Conservation (phyloP, 257 asterid genomes). For the Ilex asprella region DNA sequence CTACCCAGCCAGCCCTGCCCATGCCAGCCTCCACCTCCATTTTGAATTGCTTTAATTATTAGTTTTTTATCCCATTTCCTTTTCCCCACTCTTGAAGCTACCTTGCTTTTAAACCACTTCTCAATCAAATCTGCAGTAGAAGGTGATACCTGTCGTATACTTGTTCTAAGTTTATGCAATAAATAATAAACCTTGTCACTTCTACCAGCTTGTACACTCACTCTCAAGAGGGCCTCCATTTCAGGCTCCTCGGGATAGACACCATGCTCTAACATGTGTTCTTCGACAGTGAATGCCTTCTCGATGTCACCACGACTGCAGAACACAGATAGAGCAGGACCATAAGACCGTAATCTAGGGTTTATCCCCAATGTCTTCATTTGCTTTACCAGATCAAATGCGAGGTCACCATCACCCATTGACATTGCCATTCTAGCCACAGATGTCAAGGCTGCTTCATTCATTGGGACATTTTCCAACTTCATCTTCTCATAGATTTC, state of each 20-base stretch:
- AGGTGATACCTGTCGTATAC: conserved; percentile 60
- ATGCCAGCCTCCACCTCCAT: conserved; percentile 93
- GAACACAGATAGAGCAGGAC: conserved; percentile 71
- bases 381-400: conserved; percentile 58
- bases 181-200: conserved; percentile 63
- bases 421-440: conserved; percentile 87
- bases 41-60: conserved; percentile 38
- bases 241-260: conserved; percentile 78
- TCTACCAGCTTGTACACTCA: conserved; percentile 50
- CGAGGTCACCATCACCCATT: conserved; percentile 68
- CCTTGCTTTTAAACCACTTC: conserved; percentile 67
- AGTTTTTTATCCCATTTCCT: conserved; percentile 55
- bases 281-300: conserved; percentile 61
- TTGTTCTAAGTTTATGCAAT: conserved; percentile 69
- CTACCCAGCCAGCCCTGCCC: conserved; percentile 84
- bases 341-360: conserved; percentile 53
- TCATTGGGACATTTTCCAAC: conserved; percentile 53
- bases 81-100: conserved; percentile 66
- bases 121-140: conserved; percentile 62
- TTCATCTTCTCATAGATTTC: conserved; percentile 53
- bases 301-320: conserved; percentile 61
- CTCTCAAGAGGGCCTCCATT: conserved; percentile 55
- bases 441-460: conserved; percentile 75
- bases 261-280: conserved; percentile 64
- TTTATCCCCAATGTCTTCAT: conserved; percentile 41